These are phyloP conservation scores for Pouteria campechiana DNA, from an alignment of 179 eudicot species.

Conservation along the genomic window DNA sequence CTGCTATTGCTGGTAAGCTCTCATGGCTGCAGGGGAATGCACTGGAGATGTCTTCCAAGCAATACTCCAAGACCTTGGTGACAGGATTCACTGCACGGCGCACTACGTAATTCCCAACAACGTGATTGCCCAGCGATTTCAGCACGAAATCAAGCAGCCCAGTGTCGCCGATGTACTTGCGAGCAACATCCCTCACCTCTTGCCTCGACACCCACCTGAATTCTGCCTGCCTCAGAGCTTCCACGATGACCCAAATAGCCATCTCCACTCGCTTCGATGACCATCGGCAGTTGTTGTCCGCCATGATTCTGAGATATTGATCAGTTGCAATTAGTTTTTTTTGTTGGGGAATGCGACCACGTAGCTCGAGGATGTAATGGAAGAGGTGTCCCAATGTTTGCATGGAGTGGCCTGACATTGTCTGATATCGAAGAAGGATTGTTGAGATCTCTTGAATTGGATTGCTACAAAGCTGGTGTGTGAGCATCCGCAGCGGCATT, in stretches of 20 bases:
- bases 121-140: conserved; percentile 85
- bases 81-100: conserved; percentile 84
- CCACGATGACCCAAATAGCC: conserved; percentile 68
- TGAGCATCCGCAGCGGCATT: conserved; percentile 47
- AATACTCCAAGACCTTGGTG: conserved; percentile 76
- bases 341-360: conserved; percentile 14
- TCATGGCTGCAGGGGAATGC: conserved; percentile 9
- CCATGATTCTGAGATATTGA: conserved; percentile 10
- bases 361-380: conserved; percentile 63
- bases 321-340: conserved; percentile 7
- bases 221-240: conserved; percentile 59
- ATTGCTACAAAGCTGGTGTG: conserved; percentile 16
- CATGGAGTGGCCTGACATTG: conserved; percentile 60
- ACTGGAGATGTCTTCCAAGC: conserved; percentile 34
- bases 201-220: conserved; percentile 74
- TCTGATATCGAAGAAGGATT: conserved; percentile 58
- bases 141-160: conserved; percentile 86
- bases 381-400: conserved; percentile 53
- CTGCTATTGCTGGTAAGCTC: conserved; percentile 14
- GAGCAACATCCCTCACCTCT: conserved; percentile 81
- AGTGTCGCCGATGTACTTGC: conserved; percentile 83
- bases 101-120: conserved; percentile 82
- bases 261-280: conserved; percentile 31
- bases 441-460: conserved; percentile 31
- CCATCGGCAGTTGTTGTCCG: conserved; percentile 24